These are phyloP conservation scores for Talaromyces stipitatus DNA, from an alignment of 495 filamentous ascomycete species.

Conservation along the genomic window DNA sequence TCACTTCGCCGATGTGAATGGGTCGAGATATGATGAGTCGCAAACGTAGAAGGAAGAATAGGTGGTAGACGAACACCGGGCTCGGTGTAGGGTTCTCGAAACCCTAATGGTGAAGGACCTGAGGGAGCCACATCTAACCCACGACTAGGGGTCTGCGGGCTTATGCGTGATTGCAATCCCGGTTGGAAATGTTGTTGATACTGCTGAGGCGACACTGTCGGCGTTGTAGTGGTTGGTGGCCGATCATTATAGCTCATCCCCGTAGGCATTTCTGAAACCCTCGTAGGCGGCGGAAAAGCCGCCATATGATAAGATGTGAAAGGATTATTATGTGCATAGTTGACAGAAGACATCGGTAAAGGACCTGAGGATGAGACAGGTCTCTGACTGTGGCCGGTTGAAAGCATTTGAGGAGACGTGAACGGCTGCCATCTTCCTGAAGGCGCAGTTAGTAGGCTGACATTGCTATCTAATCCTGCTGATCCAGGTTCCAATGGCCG, in stretches of 20 bases:
- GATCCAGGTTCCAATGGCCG: constrained; percentile 9
- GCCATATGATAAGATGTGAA: neutral
- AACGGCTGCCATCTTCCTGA: constrained; percentile 33
- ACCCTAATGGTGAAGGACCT: constrained; percentile 18
- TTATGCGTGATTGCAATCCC: constrained; percentile 22
- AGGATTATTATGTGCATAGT: constrained; percentile 1
- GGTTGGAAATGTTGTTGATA: constrained; percentile 21
- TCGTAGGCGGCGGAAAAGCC: neutral
- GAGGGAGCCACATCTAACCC: constrained; percentile 19
- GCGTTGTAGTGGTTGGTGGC: constrained; percentile 9
- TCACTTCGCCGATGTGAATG: constrained; percentile 33
- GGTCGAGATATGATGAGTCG: constrained; percentile 13
- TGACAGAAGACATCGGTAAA: neutral
- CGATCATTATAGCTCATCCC: constrained; percentile 1
- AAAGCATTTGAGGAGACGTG: constrained; percentile 25
- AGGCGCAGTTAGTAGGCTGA: constrained; percentile 18
- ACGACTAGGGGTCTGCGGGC: constrained; percentile 17
- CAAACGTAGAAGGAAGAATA: constrained; percentile 24
- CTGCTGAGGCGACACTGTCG: constrained; percentile 30
- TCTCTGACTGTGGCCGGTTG: constrained; percentile 21
- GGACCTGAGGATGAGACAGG: constrained; percentile 35
- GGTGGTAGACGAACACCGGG: constrained; percentile 37
- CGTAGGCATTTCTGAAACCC: neutral
- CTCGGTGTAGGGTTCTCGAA: constrained; percentile 26
- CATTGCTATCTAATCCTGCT: constrained; percentile 16